Percentiles rank a stretch among this genome's conserved stretches.
Evolutionary conservation across 805 yeast species (phyloP).

Genomic region (Torulaspora maleeae): DNA sequence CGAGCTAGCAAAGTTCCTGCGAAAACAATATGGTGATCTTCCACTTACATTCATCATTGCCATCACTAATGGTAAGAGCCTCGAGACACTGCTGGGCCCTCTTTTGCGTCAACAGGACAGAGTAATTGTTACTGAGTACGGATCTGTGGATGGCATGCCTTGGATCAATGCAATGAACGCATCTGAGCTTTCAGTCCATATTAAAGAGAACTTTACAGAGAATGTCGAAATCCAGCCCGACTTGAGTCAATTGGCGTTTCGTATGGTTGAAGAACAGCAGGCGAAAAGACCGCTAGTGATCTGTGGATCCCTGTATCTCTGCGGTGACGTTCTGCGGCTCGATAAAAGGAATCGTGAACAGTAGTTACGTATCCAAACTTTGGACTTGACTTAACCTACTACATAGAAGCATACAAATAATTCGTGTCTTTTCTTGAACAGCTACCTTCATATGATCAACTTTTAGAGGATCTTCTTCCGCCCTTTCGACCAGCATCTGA

Average conservation of each 20-base stretch:
- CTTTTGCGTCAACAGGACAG: constrained; percentile 49
- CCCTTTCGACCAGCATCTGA: neutral
- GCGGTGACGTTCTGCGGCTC: constrained; percentile 48
- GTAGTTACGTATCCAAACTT: neutral
- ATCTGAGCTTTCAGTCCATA: constrained; percentile 21
- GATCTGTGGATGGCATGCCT: constrained; percentile 83
- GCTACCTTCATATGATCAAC: no score
- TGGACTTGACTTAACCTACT: neutral
- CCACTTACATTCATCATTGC: constrained; percentile 59
- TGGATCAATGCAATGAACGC: constrained; percentile 63
- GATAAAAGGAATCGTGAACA: constrained; percentile 26
- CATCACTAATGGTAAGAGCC: constrained; percentile 67
- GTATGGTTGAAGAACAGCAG: constrained; percentile 18
- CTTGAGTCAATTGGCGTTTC: constrained; percentile 28
- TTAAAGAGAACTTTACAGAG: constrained; percentile 27
- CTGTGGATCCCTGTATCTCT: constrained; percentile 69
- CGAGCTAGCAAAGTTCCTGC: constrained; percentile 58
- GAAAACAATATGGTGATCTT: constrained; percentile 21
- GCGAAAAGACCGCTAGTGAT: constrained; percentile 40
- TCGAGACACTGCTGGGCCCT: constrained; percentile 47
- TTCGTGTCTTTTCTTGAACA: constrained; percentile 5
- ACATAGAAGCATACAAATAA: neutral
- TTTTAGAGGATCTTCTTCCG: neutral
- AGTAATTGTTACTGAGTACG: constrained; percentile 60
- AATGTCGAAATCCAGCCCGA: constrained; percentile 28